These are phyloP conservation scores for Inga laurina DNA, from an alignment of 306 rosid species.

Conservation along the genomic window DNA sequence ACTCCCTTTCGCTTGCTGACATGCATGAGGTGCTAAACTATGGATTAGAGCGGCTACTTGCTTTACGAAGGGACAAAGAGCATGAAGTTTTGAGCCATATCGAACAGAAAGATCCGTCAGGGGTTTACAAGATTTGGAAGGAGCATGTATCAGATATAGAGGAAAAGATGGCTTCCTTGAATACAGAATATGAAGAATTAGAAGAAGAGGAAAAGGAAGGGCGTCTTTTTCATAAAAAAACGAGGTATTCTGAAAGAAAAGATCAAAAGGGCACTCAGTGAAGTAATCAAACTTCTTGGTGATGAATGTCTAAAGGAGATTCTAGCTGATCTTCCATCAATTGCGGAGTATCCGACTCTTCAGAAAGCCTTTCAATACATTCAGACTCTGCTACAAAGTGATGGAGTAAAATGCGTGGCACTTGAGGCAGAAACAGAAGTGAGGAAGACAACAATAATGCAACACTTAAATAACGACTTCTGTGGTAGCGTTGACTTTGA, in stretches of 20 bases:
- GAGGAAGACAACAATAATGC: background rate
- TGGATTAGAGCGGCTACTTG: background rate
- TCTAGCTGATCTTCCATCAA: background rate
- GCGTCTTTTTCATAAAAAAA: too few relatives aligned
- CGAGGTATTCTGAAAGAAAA: too few relatives aligned
- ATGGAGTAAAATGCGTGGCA: background rate
- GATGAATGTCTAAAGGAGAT: background rate
- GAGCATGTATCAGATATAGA: background rate
- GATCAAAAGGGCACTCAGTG: too few relatives aligned
- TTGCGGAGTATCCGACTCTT: background rate
- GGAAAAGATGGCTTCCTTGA: background rate
- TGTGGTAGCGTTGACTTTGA: background rate
- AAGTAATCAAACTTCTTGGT: background rate
- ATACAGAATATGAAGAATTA: background rate
- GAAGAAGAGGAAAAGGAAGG: background rate
- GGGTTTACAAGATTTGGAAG: background rate
- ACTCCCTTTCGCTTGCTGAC: too few relatives aligned
- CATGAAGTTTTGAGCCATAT: background rate
- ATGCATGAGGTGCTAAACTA: background rate
- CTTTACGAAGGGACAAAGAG: background rate
- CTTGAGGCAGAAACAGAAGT: background rate
- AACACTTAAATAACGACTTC: background rate
- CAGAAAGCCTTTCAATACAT: background rate
- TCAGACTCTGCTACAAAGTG: background rate
- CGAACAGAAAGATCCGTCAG: too few relatives aligned